These are phyloP conservation scores for Hemisphaericaspora subhashii DNA, from an alignment of 1,139 yeast genomes.

Conservation along the genomic window DNA sequence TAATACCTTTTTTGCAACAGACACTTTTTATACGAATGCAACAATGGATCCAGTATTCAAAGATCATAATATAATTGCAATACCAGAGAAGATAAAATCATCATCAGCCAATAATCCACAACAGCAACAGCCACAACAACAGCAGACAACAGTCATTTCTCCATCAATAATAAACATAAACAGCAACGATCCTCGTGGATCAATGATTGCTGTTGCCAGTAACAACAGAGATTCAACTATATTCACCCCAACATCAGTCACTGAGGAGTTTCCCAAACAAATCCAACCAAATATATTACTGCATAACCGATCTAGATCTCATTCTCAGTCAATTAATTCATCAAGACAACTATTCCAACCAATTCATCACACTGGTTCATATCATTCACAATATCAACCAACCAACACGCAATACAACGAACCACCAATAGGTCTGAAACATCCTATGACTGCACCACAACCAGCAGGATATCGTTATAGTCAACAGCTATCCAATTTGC, in stretches of 20 bases:
- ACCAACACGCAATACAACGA: conserved; percentile 1
- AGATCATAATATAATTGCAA: conserved; percentile 3
- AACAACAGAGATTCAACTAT: neutral
- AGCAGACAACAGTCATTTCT: neutral
- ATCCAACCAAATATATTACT: conserved; percentile 6
- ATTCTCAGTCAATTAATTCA: conserved; percentile 4
- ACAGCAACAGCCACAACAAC: conserved; percentile 1
- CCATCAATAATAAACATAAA: conserved; percentile 10
- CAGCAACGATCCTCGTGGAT: conserved; percentile 10
- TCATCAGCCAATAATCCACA: conserved; percentile 2
- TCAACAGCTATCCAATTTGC: neutral
- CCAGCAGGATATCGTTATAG: neutral
- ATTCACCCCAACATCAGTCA: conserved; percentile 1
- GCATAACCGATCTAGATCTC: conserved; percentile 12
- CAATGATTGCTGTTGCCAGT: conserved; percentile 7
- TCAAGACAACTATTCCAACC: conserved; percentile 12
- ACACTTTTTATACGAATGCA: neutral
- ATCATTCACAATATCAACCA: conserved; percentile 4
- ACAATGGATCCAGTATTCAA: neutral
- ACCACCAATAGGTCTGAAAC: no score
- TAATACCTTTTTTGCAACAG: no score
- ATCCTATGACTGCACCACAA: conserved; percentile 1
- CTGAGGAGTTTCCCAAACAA: conserved; percentile 3
- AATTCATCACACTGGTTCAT: conserved; percentile 12
- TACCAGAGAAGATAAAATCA: conserved; percentile 5